phyloP scores from a whole-genome alignment of 2,329 filamentous ascomycete genomes.

The Arthroderma sp. region DNA sequence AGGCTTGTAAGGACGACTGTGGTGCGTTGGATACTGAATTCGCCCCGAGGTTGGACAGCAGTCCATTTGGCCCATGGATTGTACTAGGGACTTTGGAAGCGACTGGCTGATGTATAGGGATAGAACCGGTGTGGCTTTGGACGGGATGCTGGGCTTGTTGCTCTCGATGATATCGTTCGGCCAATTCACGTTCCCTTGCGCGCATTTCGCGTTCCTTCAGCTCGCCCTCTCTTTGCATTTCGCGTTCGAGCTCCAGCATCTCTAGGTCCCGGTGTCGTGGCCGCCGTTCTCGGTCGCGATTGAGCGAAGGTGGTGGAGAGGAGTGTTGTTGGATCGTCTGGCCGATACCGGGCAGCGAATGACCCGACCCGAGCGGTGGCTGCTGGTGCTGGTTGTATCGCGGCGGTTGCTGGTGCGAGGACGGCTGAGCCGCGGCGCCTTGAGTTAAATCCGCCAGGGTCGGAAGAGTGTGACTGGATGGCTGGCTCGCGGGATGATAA shows the following conservation, averaged over 20 bases:
- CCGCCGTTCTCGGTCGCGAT: conserved; percentile 37
- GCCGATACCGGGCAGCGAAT: conserved; percentile 28
- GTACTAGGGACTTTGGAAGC: conserved; percentile 66
- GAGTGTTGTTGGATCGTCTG: conserved; percentile 32
- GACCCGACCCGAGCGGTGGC: conserved; percentile 22
- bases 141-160: conserved; percentile 53
- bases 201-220: conserved; percentile 43
- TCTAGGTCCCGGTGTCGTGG: conserved; percentile 39
- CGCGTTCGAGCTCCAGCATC: conserved; percentile 32
- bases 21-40: conserved; percentile 40
- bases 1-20: conserved; percentile 42
- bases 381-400: conserved; percentile 31
- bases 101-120: conserved; percentile 88
- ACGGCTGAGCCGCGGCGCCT: conserved; percentile 23
- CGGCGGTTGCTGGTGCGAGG: conserved; percentile 21
- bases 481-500: conserved; percentile 29
- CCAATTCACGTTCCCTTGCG: conserved; percentile 36
- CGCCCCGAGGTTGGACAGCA: conserved; percentile 61
- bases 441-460: conserved; percentile 35
- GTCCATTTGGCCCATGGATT: conserved; percentile 83
- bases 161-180: conserved; percentile 54
- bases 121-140: conserved; percentile 75
- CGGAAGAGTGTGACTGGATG: conserved; percentile 33
- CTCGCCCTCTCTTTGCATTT: conserved; percentile 40
- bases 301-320: conserved; percentile 24